Evolutionary conservation across 768 basidiomycete species (phyloP).

Genomic region (Phaeotremella skinneri): DNA sequence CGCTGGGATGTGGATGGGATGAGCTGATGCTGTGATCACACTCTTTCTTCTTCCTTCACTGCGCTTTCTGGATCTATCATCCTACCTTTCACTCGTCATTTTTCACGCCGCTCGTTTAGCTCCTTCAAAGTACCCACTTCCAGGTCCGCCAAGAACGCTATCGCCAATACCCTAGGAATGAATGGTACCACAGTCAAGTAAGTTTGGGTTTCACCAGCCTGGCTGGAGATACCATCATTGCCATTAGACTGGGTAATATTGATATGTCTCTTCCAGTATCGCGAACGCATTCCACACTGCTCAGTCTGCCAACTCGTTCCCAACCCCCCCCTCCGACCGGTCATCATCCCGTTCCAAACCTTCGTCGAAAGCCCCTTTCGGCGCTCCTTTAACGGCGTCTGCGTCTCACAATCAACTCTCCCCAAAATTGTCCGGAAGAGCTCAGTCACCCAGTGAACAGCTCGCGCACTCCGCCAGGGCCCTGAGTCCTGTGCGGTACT

Average conservation of each 20-base stretch:
- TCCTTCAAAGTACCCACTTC: slow-evolving; percentile 33
- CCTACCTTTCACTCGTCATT: neutral
- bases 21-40: neutral
- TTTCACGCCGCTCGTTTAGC: neutral
- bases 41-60: slow-evolving; percentile 4
- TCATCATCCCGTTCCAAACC: neutral
- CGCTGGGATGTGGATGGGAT: neutral
- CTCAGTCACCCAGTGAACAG: slow-evolving; percentile 36
- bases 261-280: slow-evolving; percentile 20
- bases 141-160: slow-evolving; percentile 9
- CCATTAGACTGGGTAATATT: neutral
- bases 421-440: slow-evolving; percentile 8
- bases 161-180: slow-evolving; percentile 14
- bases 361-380: slow-evolving; percentile 16
- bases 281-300: slow-evolving; percentile 44
- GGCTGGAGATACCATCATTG: neutral
- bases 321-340: slow-evolving; percentile 21
- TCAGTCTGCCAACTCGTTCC: slow-evolving; percentile 23
- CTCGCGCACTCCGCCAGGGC: slow-evolving; percentile 36
- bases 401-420: neutral
- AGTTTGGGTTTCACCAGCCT: slow-evolving; percentile 3
- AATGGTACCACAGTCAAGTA: slow-evolving; percentile 41
- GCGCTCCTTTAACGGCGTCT: neutral
- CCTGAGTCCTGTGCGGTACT: slow-evolving; percentile 43
- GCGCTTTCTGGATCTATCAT: neutral